phyloP scores from a whole-genome alignment of 1,284 basidiomycete species.

The Pseudozyma sp. region DNA sequence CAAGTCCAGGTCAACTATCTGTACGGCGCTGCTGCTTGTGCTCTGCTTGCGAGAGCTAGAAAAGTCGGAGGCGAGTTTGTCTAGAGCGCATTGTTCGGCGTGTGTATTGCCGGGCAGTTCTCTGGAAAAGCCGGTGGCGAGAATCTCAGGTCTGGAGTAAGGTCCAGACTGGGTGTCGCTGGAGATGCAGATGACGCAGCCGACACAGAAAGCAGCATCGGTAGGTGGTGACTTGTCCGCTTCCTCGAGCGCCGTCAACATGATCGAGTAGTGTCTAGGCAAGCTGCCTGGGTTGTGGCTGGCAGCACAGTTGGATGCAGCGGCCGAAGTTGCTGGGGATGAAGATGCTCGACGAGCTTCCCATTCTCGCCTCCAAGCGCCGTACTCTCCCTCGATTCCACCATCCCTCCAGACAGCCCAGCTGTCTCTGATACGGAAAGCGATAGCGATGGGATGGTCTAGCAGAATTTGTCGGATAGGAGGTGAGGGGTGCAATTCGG shows the following conservation, averaged over 20 bases:
- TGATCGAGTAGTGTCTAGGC: constrained; percentile 69
- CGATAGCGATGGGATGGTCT: constrained; percentile 74
- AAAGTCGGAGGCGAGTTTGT: constrained; percentile 74
- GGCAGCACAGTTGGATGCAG: constrained; percentile 35
- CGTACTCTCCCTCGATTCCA: constrained; percentile 77
- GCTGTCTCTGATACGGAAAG: constrained; percentile 80
- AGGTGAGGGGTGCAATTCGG: constrained; percentile 40
- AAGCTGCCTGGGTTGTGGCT: constrained; percentile 17
- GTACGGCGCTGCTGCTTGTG: not conserved
- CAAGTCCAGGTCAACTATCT: constrained; percentile 74
- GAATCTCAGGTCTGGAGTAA: constrained; percentile 62
- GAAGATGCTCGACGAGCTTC: constrained; percentile 55
- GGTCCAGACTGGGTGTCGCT: constrained; percentile 9
- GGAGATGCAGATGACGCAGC: constrained; percentile 80
- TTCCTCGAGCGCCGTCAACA: constrained; percentile 78
- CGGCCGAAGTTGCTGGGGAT: constrained; percentile 43
- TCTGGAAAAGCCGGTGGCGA: constrained; percentile 88
- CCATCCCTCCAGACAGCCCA: constrained; percentile 82
- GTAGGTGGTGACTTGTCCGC: constrained; percentile 80
- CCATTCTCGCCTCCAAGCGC: constrained; percentile 74
- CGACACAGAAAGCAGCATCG: constrained; percentile 92
- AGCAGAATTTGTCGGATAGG: constrained; percentile 73
- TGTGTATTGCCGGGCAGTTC: constrained; percentile 94
- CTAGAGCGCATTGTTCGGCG: constrained; percentile 92
- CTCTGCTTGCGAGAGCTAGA: not conserved